A percentile compares a stretch with the other conserved stretches of the same genome.
These are phyloP conservation scores for Grosmannia serpens DNA, from an alignment of 2,329 filamentous ascomycete genomes.

Conservation along the genomic window DNA sequence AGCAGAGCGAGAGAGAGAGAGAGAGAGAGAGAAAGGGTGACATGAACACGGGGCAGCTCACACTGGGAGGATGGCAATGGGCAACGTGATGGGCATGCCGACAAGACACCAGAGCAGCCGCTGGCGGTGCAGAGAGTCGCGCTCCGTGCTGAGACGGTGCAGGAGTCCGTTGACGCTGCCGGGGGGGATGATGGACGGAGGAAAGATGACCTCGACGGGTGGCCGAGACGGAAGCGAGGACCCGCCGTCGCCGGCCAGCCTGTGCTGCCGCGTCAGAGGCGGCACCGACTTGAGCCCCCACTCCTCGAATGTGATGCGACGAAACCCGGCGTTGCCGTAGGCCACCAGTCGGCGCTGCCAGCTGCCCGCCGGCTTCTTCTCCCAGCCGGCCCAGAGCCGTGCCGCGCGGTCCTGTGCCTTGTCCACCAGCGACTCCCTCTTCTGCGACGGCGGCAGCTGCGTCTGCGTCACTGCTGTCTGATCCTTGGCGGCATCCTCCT, in stretches of 20 bases:
- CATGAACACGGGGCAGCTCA: conserved; percentile 31
- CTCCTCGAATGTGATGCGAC: conserved; percentile 89
- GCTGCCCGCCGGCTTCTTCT: conserved; percentile 59
- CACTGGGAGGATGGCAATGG: conserved; percentile 77
- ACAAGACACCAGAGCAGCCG: conserved; percentile 71
- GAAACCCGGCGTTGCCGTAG: conserved; percentile 77
- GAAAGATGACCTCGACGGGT: conserved; percentile 66
- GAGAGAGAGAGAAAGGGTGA: background rate
- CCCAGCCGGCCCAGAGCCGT: conserved; percentile 75
- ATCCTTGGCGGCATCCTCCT: background rate
- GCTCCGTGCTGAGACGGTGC: conserved; percentile 61
- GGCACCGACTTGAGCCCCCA: conserved; percentile 96
- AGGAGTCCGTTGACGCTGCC: conserved; percentile 55
- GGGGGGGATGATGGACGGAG: conserved; percentile 54
- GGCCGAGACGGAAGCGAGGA: background rate
- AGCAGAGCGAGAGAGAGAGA: background rate
- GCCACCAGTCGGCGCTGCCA: conserved; percentile 83
- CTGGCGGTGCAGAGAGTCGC: conserved; percentile 64
- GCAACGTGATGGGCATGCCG: conserved; percentile 72
- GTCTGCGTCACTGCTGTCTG: background rate
- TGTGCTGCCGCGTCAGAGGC: conserved; percentile 57
- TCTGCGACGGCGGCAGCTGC: conserved; percentile 29
- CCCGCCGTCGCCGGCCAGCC: conserved; percentile 38
- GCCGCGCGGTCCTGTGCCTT: conserved; percentile 59
- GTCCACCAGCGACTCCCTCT: conserved; percentile 47